Evolutionary conservation across 1,284 basidiomycete species (phyloP).

Genomic region (Moesziomyces parantarcticus): DNA sequence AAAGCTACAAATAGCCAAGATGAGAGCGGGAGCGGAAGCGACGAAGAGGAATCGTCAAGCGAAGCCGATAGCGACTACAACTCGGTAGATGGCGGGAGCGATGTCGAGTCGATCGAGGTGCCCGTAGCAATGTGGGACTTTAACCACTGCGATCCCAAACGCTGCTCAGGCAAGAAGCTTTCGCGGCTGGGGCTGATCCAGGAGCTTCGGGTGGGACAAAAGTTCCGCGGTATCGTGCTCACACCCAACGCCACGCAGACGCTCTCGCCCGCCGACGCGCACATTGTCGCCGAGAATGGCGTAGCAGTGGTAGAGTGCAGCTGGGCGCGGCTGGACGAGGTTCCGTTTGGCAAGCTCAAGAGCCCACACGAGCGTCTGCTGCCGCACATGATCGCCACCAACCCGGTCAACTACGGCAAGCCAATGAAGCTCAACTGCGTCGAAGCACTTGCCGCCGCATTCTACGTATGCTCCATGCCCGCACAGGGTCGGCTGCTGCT

Average conservation of each 20-base stretch:
- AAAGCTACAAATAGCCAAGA: slow-evolving; percentile 4
- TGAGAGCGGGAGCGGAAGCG: slow-evolving; percentile 7
- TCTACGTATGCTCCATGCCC: slow-evolving; percentile 54
- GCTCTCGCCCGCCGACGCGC: slow-evolving; percentile 84
- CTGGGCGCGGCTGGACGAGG: slow-evolving; percentile 93
- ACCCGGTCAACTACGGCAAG: slow-evolving; percentile 66
- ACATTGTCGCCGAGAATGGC: slow-evolving; percentile 80
- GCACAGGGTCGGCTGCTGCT: slow-evolving; percentile 55
- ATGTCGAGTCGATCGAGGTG: slow-evolving; percentile 43
- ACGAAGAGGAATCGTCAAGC: slow-evolving; percentile 17
- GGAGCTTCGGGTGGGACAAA: slow-evolving; percentile 83
- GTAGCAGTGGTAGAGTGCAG: slow-evolving; percentile 97
- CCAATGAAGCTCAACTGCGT: slow-evolving; percentile 66
- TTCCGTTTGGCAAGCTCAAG: slow-evolving; percentile 92
- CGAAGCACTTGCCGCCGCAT: slow-evolving; percentile 63
- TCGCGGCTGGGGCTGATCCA: slow-evolving; percentile 85
- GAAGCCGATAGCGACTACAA: slow-evolving; percentile 34
- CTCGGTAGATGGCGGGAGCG: slow-evolving; percentile 42
- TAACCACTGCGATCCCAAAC: slow-evolving; percentile 92
- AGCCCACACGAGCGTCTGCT: slow-evolving; percentile 87
- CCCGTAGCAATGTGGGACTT: slow-evolving; percentile 75
- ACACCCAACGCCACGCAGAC: slow-evolving; percentile 89
- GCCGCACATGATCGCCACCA: slow-evolving; percentile 64
- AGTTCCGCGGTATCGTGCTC: slow-evolving; percentile 90
- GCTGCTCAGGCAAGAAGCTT: slow-evolving; percentile 95